Evolutionary conservation across 306 rosid genomes (phyloP).

Genomic region (Begonia loranthoides): DNA sequence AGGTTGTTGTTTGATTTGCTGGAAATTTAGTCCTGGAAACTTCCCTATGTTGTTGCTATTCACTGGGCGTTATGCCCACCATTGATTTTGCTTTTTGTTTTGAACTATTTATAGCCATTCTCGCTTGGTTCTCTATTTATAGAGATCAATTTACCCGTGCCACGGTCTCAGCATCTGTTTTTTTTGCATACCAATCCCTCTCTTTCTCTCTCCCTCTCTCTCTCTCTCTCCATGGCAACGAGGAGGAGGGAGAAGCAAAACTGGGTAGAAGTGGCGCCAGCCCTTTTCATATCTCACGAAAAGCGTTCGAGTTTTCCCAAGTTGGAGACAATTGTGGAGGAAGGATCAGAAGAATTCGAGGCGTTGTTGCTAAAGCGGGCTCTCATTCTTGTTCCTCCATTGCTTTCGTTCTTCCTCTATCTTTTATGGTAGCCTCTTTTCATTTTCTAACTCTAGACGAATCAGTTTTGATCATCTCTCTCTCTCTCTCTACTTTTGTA

Average conservation of each 20-base stretch:
- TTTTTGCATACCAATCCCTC: too few relatives aligned
- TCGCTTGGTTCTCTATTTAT: too few relatives aligned
- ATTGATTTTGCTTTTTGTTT: neutral
- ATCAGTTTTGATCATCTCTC: too few relatives aligned
- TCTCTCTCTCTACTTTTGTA: too few relatives aligned
- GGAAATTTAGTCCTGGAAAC: neutral
- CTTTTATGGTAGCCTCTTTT: neutral
- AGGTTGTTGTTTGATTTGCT: neutral
- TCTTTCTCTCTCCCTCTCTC: too few relatives aligned
- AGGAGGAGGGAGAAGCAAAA: conserved; percentile 18
- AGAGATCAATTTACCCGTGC: too few relatives aligned
- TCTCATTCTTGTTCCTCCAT: conserved; percentile 5
- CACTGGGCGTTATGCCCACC: neutral
- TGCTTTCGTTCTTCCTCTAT: neutral
- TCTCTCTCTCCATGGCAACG: conserved; percentile 21
- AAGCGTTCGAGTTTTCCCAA: conserved; percentile 18
- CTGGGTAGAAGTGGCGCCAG: conserved; percentile 51
- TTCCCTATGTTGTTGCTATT: neutral
- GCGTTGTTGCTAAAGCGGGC: neutral
- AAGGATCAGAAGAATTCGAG: conserved; percentile 13
- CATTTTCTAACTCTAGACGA: too few relatives aligned
- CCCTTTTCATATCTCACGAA: conserved; percentile 18
- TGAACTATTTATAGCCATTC: too few relatives aligned
- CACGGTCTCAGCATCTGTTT: too few relatives aligned
- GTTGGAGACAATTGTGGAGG: conserved; percentile 60